phyloP scores from a whole-genome alignment of 352 stramenopile species.

The Globisporangium acanthophoron region DNA sequence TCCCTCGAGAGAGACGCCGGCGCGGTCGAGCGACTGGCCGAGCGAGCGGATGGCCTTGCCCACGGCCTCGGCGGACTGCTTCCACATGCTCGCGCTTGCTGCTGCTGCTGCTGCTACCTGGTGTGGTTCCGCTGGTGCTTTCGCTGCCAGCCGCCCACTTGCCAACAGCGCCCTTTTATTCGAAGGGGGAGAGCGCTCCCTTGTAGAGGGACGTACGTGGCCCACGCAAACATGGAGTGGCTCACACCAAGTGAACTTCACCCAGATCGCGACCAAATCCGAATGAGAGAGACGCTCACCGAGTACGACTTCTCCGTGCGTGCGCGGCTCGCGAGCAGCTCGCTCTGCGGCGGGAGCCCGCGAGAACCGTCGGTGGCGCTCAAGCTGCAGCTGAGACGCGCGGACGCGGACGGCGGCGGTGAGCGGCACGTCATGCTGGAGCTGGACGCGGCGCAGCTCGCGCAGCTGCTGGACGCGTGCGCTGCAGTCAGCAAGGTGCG shows the following conservation, averaged over 20 bases:
- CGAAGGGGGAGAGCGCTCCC: not conserved
- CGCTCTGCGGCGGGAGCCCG: constrained; percentile 34
- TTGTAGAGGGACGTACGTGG: not conserved
- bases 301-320: constrained; percentile 80
- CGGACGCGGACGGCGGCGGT: constrained; percentile 17
- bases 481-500: constrained; percentile 27
- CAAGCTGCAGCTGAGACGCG: constrained; percentile 36
- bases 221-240: not conserved
- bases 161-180: not conserved
- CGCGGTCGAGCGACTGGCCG: constrained; percentile 81
- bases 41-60: constrained; percentile 83
- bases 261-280: not conserved
- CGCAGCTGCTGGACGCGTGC: constrained; percentile 30
- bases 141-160: constrained; percentile 4
- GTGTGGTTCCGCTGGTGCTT: constrained; percentile 17
- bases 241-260: too few species aligned
- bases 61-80: constrained; percentile 56
- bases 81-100: constrained; percentile 41
- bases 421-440: constrained; percentile 51
- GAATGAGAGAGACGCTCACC: constrained; percentile 19
- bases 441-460: constrained; percentile 33
- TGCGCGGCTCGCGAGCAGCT: constrained; percentile 49
- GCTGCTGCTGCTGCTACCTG: constrained; percentile 20
- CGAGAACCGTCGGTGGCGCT: constrained; percentile 35
- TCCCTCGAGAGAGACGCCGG: constrained; percentile 78